Base-by-base conservation (phyloP, 2,329 filamentous ascomycete genomes). In the Rhynchosporium agropyri region DNA sequence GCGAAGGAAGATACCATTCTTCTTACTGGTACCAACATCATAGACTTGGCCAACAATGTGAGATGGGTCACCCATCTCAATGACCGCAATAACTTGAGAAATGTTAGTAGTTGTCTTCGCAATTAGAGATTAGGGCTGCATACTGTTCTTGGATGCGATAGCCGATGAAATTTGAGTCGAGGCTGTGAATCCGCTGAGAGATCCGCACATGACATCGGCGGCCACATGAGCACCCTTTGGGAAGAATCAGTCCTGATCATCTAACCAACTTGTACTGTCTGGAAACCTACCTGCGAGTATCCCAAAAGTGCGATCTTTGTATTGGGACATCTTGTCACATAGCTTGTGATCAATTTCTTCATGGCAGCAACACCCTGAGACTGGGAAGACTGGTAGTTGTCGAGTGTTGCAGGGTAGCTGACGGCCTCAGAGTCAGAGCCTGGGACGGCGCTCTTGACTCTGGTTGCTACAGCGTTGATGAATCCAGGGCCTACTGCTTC, bases 261-360 rank as follows among this genome's bases (percentile, higher is more conserved):
- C 31, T 5, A 38, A 13, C 20, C 20, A 15, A 31, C 8, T 26
- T 2, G 9, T 26, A 26, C 4, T 4, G 36, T 54, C n/a, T 20
- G 2, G 10, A 38, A n/a, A 38, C 50, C n/a, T 20, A 54, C 71
- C 61, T 74, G 72, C 8, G 66, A 71, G 65, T 74, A 75, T 1
- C 74, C 74, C 46, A 75, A 64, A 20, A 76, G 66, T 12, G 74
- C 74, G 53, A 76, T 73, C 59, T 70, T 67, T 20, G 57, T 58
- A 2, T 69, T 68, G 4, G 56, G 56, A 57, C 73, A 75, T 26
- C 66, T 67, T 4, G 65, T 54, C 2, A 69, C 68, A 56, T 74
- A 75, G 26, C 57, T 61, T 43, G 68, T 62, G 48, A 73, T 73
- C 33, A 72, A 65, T 5, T 57, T 46, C 26, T 69, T 71, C 48